Conservation (phyloP, 768 basidiomycete species). For the Candolleomyces efflorescens region DNA sequence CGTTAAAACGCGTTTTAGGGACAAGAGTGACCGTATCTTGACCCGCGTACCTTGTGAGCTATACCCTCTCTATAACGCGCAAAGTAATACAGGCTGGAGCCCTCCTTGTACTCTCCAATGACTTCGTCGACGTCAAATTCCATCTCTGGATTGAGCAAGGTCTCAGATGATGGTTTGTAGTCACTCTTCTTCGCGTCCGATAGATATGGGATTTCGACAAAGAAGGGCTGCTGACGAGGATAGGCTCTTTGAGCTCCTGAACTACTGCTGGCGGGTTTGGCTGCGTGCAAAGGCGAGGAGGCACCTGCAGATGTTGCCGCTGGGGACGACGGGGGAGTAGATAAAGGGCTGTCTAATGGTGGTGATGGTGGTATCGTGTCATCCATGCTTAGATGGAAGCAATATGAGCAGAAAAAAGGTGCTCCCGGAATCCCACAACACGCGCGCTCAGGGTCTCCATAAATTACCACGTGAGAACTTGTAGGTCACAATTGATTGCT, state of each 20-base stretch:
- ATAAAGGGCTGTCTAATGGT: conserved; percentile 1
- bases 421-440: background rate
- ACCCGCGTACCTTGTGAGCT: conserved; percentile 46
- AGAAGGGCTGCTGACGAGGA: conserved; percentile 18
- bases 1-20: conserved; percentile 18
- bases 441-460: background rate
- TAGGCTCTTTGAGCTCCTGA: background rate
- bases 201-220: conserved; percentile 35
- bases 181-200: conserved; percentile 31
- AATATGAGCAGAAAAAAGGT: background rate
- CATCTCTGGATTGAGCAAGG: conserved; percentile 22
- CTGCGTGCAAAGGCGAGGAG: background rate
- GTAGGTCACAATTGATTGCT: background rate
- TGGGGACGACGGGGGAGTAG: background rate
- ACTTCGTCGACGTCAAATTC: conserved; percentile 41
- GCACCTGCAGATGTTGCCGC: background rate
- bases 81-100: conserved; percentile 49
- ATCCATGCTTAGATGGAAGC: conserved; percentile 1
- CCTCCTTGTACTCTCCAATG: conserved; percentile 51
- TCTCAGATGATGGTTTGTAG: conserved; percentile 35
- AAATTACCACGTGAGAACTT: conserved; percentile 4
- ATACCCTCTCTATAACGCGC: conserved; percentile 56
- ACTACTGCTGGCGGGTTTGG: background rate
- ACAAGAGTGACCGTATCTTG: conserved; percentile 10
- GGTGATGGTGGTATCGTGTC: background rate